Evolutionary conservation across 192 early-diverging fungal genomes (phyloP).

Genomic region (Backusella psychrophila): DNA sequence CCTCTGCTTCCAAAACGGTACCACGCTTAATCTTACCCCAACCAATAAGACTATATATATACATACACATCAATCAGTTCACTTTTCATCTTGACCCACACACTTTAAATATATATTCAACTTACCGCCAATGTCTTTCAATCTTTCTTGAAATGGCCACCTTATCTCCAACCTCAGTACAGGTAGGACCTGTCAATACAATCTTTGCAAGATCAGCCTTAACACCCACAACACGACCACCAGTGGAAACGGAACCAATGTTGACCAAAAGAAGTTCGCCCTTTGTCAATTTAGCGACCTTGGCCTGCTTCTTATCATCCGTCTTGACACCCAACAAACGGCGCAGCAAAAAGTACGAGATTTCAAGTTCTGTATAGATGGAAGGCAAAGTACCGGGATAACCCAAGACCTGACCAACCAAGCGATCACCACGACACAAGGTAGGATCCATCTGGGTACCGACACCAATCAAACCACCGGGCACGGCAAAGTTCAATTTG

Average conservation of each 20-base stretch:
- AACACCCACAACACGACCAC: constrained; percentile 91
- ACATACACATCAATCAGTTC: neutral
- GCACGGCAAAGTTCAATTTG: constrained; percentile 94
- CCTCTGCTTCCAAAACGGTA: constrained; percentile 64
- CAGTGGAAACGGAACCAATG: constrained; percentile 93
- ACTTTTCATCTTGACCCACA: neutral
- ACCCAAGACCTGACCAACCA: constrained; percentile 95
- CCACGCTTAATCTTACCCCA: constrained; percentile 97
- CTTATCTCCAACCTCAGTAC: constrained; percentile 95
- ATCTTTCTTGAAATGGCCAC: constrained; percentile 95
- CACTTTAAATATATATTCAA: neutral
- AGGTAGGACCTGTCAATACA: constrained; percentile 83
- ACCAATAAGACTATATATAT: constrained; percentile 82
- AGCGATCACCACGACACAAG: constrained; percentile 92
- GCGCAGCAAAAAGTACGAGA: constrained; percentile 96
- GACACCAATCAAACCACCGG: constrained; percentile 98
- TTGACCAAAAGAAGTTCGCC: constrained; percentile 94
- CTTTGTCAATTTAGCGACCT: constrained; percentile 89
- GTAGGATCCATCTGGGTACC: constrained; percentile 96
- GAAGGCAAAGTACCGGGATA: constrained; percentile 87
- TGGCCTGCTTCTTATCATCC: constrained; percentile 97
- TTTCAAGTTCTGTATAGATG: constrained; percentile 94
- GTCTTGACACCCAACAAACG: constrained; percentile 96
- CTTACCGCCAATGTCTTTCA: constrained; percentile 95
- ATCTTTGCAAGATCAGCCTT: constrained; percentile 96